phyloP scores from a whole-genome alignment of 2,329 filamentous ascomycete species.

The Colletotrichum graminicola region DNA sequence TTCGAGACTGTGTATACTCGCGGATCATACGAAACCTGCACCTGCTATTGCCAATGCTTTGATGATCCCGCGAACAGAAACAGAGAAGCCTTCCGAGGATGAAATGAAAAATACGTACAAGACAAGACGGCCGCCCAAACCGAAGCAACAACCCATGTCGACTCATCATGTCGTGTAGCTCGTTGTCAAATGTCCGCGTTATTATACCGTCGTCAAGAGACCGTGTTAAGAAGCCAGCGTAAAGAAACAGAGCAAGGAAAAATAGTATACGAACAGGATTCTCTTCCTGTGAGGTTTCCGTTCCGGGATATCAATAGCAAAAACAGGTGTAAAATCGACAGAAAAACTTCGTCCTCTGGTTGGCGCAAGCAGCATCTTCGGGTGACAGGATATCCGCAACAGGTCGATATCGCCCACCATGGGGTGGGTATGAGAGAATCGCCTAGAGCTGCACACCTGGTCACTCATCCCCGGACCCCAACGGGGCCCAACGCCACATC shows the following conservation, averaged over 20 bases:
- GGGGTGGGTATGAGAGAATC: slow-evolving; percentile 27
- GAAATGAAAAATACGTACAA: slow-evolving; percentile 26
- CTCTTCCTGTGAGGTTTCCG: slow-evolving; percentile 10
- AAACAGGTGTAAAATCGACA: slow-evolving; percentile 20
- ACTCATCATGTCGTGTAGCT: slow-evolving; percentile 39
- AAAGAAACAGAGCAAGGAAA: neutral
- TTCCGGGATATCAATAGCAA: slow-evolving; percentile 28
- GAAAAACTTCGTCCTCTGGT: slow-evolving; percentile 7
- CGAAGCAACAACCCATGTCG: slow-evolving; percentile 32
- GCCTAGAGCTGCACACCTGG: slow-evolving; percentile 38
- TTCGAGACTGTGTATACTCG: slow-evolving; percentile 6
- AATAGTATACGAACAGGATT: slow-evolving; percentile 15
- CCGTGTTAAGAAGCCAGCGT: slow-evolving; percentile 9
- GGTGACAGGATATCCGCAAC: slow-evolving; percentile 10
- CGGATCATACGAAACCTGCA: slow-evolving; percentile 23
- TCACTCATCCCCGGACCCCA: slow-evolving; percentile 38
- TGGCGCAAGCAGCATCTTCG: slow-evolving; percentile 11
- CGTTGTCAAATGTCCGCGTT: slow-evolving; percentile 31
- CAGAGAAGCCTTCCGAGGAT: neutral
- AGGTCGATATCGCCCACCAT: slow-evolving; percentile 26
- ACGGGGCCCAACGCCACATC: slow-evolving; percentile 28
- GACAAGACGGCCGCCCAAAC: slow-evolving; percentile 27
- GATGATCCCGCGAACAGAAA: slow-evolving; percentile 17
- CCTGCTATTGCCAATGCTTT: slow-evolving; percentile 30
- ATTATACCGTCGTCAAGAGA: slow-evolving; percentile 33